These are phyloP conservation scores for Bisporella sp. DNA, from an alignment of 2,329 filamentous ascomycete genomes.

Conservation along the genomic window DNA sequence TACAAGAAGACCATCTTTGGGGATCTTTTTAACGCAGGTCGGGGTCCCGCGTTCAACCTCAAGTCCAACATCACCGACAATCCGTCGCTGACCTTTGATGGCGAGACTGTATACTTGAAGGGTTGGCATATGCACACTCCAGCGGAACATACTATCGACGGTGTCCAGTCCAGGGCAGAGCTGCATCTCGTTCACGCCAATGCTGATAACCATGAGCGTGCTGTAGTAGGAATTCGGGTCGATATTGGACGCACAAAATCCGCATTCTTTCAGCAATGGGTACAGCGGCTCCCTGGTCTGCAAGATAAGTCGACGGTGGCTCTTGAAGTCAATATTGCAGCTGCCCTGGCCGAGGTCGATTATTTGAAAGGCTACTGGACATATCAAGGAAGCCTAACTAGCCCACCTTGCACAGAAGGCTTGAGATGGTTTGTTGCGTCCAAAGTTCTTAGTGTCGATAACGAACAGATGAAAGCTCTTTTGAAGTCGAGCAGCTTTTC, in stretches of 20 bases:
- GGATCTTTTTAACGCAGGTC: conserved; percentile 41
- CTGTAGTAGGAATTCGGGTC: conserved; percentile 40
- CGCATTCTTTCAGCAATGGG: conserved; percentile 33
- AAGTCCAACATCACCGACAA: conserved; percentile 29
- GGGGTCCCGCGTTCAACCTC: conserved; percentile 38
- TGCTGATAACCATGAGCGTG: conserved; percentile 32
- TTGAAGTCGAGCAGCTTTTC: conserved; percentile 14
- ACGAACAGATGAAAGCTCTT: conserved; percentile 40
- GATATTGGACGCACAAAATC: conserved; percentile 34
- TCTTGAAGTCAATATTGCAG: conserved; percentile 25
- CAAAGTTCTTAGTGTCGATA: conserved; percentile 35
- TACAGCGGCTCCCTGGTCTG: conserved; percentile 30
- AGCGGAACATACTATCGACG: conserved; percentile 40
- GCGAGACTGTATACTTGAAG: conserved; percentile 38
- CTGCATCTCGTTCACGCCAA: conserved; percentile 42
- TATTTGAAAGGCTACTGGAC: conserved; percentile 40
- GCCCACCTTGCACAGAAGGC: conserved; percentile 39
- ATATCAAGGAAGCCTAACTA: conserved; percentile 40
- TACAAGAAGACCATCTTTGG: conserved; percentile 32
- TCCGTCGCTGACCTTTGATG: conserved; percentile 37
- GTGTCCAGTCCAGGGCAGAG: conserved; percentile 37
- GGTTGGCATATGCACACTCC: conserved; percentile 46
- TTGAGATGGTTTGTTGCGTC: conserved; percentile 38
- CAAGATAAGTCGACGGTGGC: conserved; percentile 24
- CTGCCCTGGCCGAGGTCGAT: conserved; percentile 31